These are phyloP conservation scores for Colletotrichum noveboracense DNA, from an alignment of 2,329 filamentous ascomycete genomes.

Conservation along the genomic window DNA sequence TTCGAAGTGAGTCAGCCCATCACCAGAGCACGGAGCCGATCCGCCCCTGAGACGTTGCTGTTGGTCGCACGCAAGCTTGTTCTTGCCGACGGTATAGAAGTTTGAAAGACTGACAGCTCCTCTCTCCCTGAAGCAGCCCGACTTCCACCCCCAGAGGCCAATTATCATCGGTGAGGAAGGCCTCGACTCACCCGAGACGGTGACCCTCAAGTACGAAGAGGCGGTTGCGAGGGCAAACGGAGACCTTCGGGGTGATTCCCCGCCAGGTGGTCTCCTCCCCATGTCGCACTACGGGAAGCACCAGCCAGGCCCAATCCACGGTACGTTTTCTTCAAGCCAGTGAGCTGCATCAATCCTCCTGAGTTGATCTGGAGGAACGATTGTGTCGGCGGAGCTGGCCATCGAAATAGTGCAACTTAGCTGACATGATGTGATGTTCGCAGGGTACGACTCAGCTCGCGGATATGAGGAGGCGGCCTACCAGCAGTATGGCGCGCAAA, in stretches of 20 bases:
- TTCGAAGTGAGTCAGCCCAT: conserved; percentile 58
- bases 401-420: neutral
- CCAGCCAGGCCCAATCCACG: conserved; percentile 78
- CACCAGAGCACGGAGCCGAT: neutral
- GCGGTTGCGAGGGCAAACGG: conserved; percentile 57
- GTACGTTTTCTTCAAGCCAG: conserved; percentile 58
- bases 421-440: neutral
- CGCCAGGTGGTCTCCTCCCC: conserved; percentile 62
- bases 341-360: neutral
- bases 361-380: neutral
- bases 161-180: conserved; percentile 62
- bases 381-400: neutral
- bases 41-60: conserved; percentile 35
- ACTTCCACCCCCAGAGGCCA: conserved; percentile 57
- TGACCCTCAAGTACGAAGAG: conserved; percentile 63
- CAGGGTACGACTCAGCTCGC: conserved; percentile 66
- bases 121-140: conserved; percentile 44
- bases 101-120: conserved; percentile 27
- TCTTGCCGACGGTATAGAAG: neutral
- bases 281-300: conserved; percentile 83
- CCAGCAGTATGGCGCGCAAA: conserved; percentile 55
- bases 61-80: conserved; percentile 22
- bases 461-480: conserved; percentile 63
- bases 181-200: conserved; percentile 62
- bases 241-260: conserved; percentile 61